These are phyloP conservation scores for Calycina herbarum DNA, from an alignment of 2,329 filamentous ascomycete genomes.

Conservation along the genomic window DNA sequence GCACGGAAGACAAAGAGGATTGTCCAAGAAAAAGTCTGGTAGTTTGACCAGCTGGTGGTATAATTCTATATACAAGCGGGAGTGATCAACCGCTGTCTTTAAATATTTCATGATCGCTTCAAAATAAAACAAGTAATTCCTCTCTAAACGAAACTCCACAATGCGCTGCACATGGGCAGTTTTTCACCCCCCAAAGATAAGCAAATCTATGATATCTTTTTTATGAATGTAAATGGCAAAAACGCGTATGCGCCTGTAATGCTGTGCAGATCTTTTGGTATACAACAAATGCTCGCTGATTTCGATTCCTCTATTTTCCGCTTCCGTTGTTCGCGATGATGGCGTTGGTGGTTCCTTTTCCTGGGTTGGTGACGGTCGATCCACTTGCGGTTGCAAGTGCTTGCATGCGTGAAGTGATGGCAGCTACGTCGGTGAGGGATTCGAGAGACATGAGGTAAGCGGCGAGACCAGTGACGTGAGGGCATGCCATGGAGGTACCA, in stretches of 20 bases:
- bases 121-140: neutral
- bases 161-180: conserved; percentile 3
- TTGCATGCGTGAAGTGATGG: conserved; percentile 41
- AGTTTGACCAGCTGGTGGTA: too few relatives aligned
- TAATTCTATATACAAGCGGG: too few relatives aligned
- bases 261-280: neutral
- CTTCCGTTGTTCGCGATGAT: conserved; percentile 16
- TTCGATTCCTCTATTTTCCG: conserved; percentile 12
- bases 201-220: conserved; percentile 1
- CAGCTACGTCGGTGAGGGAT: conserved; percentile 41
- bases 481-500: conserved; percentile 66
- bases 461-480: conserved; percentile 66
- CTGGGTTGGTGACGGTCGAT: conserved; percentile 3
- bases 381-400: conserved; percentile 38
- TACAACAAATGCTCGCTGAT: neutral
- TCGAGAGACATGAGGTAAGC: conserved; percentile 62
- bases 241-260: neutral
- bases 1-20: too few relatives aligned
- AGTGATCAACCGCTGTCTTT: too few relatives aligned
- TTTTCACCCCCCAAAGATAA: conserved; percentile 1
- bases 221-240: conserved; percentile 4
- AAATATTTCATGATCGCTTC: too few relatives aligned
- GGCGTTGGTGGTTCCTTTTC: conserved; percentile 9
- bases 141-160: conserved; percentile 1
- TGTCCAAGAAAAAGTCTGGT: too few relatives aligned